These are phyloP conservation scores for Cyclotella cryptica DNA, from an alignment of 108 stramenopile species.

Conservation along the genomic window DNA sequence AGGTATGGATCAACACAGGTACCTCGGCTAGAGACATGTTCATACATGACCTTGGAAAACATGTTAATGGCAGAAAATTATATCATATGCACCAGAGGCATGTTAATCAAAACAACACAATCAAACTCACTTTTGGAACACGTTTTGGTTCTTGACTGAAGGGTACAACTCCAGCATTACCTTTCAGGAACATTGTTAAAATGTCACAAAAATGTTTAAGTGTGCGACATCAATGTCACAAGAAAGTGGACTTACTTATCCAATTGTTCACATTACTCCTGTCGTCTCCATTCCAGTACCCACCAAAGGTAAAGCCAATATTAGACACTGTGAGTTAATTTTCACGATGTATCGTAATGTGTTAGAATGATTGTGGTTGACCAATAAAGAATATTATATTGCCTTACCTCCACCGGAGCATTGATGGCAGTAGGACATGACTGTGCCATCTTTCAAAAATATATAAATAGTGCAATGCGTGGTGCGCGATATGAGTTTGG, in stretches of 20 bases:
- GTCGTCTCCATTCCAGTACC: slow-evolving; percentile 4
- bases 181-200: neutral
- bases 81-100: neutral
- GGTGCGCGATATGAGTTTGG: no score
- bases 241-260: neutral
- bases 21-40: neutral
- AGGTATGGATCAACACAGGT: slow-evolving; percentile 6
- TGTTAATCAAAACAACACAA: neutral
- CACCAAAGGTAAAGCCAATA: neutral
- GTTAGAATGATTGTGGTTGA: no score
- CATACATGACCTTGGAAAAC: slow-evolving; percentile 2
- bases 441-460: neutral
- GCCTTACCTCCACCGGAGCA: neutral
- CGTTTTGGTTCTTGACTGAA: slow-evolving; percentile 4
- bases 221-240: no score
- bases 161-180: neutral
- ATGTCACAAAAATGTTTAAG: no score
- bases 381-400: no score
- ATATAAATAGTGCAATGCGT: no score
- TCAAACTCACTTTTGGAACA: slow-evolving; percentile 1
- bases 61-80: neutral
- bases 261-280: neutral
- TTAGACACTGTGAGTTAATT: neutral
- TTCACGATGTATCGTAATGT: no score
- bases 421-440: neutral